A percentile compares a stretch with the other conserved stretches of the same genome.
These are phyloP conservation scores for Ustilago trichophora DNA, from an alignment of 1,284 basidiomycete species.

Conservation along the genomic window DNA sequence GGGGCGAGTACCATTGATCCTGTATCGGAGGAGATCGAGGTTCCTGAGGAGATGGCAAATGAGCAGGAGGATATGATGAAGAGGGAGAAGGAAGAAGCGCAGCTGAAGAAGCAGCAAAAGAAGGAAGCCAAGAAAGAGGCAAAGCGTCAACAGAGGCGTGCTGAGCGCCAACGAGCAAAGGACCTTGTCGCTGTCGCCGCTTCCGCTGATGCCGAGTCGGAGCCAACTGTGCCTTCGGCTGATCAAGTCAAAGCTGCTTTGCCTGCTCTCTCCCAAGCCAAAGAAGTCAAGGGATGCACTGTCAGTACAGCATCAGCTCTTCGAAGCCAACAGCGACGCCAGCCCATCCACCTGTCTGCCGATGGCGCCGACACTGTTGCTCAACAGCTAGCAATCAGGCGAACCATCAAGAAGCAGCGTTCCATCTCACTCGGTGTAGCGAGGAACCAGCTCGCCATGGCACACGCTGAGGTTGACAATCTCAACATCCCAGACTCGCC, in stretches of 20 bases:
- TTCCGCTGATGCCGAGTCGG: no score
- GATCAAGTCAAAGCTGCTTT: not conserved
- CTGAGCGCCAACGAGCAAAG: slow-evolving; percentile 17
- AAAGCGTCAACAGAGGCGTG: slow-evolving; percentile 17
- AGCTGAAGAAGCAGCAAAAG: slow-evolving; percentile 15
- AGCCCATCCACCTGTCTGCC: no score
- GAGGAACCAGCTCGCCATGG: slow-evolving; percentile 7
- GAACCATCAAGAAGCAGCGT: slow-evolving; percentile 20
- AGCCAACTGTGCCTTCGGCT: not conserved
- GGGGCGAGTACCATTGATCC: slow-evolving; percentile 8
- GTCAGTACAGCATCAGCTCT: not conserved
- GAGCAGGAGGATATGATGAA: not conserved
- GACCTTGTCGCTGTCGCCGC: no score
- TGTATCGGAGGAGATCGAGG: slow-evolving; percentile 1
- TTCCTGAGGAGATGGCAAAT: not conserved
- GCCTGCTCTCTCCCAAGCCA: no score
- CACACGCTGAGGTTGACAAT: not conserved
- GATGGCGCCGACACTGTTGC: not conserved
- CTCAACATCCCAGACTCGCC: slow-evolving; percentile 26
- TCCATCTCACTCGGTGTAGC: slow-evolving; percentile 31
- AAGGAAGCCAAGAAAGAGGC: slow-evolving; percentile 27
- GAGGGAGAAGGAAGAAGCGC: slow-evolving; percentile 11
- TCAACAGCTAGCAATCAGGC: slow-evolving; percentile 7
- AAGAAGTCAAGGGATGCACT: not conserved
- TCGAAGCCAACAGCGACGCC: not conserved